Conservation (phyloP, 768 basidiomycete genomes). For the Hirschioporus abietinus region DNA sequence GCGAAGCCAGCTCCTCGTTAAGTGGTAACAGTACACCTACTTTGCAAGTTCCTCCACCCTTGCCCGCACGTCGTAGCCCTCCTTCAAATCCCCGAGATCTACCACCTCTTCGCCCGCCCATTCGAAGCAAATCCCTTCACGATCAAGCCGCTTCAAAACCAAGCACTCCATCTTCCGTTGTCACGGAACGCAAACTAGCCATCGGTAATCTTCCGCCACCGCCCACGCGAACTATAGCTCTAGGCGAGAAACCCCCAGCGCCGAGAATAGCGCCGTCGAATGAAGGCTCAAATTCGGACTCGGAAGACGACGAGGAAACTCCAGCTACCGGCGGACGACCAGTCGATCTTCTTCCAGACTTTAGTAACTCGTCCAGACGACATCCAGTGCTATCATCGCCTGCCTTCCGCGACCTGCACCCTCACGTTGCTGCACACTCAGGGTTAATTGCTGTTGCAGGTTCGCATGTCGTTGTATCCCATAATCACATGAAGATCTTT, state of each 20-base stretch:
- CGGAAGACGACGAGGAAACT: conserved; percentile 58
- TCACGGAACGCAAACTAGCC: conserved; percentile 19
- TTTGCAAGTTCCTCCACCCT: conserved; percentile 13
- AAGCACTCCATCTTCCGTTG: conserved; percentile 13
- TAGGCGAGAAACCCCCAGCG: conserved; percentile 66
- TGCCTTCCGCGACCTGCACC: conserved; percentile 38
- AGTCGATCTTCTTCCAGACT: conserved; percentile 59
- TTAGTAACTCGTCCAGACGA: conserved; percentile 59
- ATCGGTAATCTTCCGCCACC: conserved; percentile 57
- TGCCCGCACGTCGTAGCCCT: conserved; percentile 13
- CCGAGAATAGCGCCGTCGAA: conserved; percentile 39
- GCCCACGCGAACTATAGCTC: conserved; percentile 66
- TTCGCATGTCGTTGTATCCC: conserved; percentile 45
- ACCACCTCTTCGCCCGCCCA: conserved; percentile 14
- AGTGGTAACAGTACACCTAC: not conserved
- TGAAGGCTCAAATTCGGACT: conserved; percentile 34
- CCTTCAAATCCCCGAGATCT: conserved; percentile 5
- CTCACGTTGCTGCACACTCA: conserved; percentile 49
- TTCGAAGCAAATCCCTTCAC: conserved; percentile 16
- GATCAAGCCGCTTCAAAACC: conserved; percentile 17
- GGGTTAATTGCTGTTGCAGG: conserved; percentile 55
- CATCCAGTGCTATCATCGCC: conserved; percentile 30
- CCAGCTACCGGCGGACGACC: conserved; percentile 26
- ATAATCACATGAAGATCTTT: conserved; percentile 58
- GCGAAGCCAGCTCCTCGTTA: not conserved